Evolutionary conservation across 1,139 yeast genomes (phyloP).

Genomic region (Blastobotrys buckinghamii): DNA sequence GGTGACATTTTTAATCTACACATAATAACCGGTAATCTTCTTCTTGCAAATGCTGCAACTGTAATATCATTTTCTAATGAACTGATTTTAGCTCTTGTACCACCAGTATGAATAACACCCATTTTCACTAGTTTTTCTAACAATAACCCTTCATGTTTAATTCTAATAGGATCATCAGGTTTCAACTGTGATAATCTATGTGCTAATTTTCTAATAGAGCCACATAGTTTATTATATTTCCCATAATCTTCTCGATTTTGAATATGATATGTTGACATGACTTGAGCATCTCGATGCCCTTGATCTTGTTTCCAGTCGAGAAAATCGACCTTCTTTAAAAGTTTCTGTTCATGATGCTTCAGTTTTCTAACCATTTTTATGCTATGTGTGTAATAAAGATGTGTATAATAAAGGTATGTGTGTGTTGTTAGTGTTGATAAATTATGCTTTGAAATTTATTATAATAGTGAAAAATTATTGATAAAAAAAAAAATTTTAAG

Average conservation of each 20-base stretch:
- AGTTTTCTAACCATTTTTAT: constrained; percentile 74
- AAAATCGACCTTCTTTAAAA: constrained; percentile 92
- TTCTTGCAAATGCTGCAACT: constrained; percentile 85
- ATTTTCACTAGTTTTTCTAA: constrained; percentile 80
- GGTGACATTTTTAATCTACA: constrained; percentile 94
- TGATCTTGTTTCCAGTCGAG: constrained; percentile 97
- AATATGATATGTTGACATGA: constrained; percentile 89
- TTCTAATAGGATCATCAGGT: constrained; percentile 78
- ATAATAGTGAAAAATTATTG: too few relatives aligned
- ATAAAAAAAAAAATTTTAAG: too few relatives aligned
- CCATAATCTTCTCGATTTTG: constrained; percentile 95
- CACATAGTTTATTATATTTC: constrained; percentile 87
- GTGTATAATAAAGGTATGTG: not conserved
- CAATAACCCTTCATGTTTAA: constrained; percentile 79
- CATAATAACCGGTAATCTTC: constrained; percentile 94
- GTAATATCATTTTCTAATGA: constrained; percentile 87
- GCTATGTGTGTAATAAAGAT: not conserved
- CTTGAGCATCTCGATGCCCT: constrained; percentile 91
- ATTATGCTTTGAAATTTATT: not conserved
- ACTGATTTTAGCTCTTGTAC: constrained; percentile 84
- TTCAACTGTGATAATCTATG: constrained; percentile 77
- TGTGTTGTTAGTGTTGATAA: not conserved
- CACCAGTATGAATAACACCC: constrained; percentile 57
- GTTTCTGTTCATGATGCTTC: constrained; percentile 92
- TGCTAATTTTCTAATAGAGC: constrained; percentile 81